Evolutionary conservation across 805 yeast species (phyloP), one percentile per base, ranked within the genome.

Genomic region (Pichia ethanolica): DNA sequence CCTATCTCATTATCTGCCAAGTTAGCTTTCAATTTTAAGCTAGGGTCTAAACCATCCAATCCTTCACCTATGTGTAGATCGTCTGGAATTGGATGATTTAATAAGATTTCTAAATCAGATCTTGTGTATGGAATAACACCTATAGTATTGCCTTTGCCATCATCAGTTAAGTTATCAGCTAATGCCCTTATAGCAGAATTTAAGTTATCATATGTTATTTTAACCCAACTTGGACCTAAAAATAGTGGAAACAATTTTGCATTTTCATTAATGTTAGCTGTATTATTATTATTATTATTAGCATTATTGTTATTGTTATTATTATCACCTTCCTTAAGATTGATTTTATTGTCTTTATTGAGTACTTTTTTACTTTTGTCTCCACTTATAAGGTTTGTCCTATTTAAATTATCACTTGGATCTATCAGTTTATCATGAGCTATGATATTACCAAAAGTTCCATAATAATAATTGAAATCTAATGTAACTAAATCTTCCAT

Each of bases 141-240:
- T 62, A 82, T 65, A 4, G 50, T 38, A 28, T 74, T 71, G 1
- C 58, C 60, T 9, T 42, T 40, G 10, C 87, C 91, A 47, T 83
- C 85, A 59, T 83, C 78, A 6, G 82, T 75, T 11, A 73, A 65
- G 5, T 96, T 95, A 61, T 88, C 86, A 55, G 86, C 82, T 41
- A 90, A 69, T 0, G 99, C 97, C 48, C 95, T 80, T 14, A 79
- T 65, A 3, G 96, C 97, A 9, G 90, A 76, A 1, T 83, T 71
- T 7, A 85, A 78, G 51, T 82, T 83, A 50, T 81, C 84, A 64
- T 80, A 93, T 4, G 97, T 90, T 47, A 91, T 63, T 61, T 89
- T 86, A n/a, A 90, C 81, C 98, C 98, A 91, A 38, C 87, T 82
- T 42, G 81, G 77, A 1, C 98, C 98, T 11, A 90, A 77, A 65